Evolutionary conservation across 352 stramenopile genomes (phyloP).

Genomic region (Globisporangium apiculatum): DNA sequence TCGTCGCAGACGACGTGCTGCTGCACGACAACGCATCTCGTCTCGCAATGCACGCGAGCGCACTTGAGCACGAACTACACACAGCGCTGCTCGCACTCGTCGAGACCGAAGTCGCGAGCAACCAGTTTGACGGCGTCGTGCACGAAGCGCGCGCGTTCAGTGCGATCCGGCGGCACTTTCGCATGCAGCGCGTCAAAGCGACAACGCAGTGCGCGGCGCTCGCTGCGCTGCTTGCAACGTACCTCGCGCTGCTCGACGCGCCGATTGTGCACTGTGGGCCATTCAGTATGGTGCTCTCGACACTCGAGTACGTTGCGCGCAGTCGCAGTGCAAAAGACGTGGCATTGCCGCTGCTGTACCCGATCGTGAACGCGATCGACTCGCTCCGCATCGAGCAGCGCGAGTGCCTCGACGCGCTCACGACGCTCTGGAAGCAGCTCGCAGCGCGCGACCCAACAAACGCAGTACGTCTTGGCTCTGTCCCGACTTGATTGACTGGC

Average conservation of each 20-base stretch:
- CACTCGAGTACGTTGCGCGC: slow-evolving; percentile 51
- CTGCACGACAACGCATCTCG: slow-evolving; percentile 9
- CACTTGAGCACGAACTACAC: slow-evolving; percentile 28
- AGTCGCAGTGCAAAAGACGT: slow-evolving; percentile 16
- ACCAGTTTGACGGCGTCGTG: slow-evolving; percentile 57
- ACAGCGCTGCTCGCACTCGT: slow-evolving; percentile 31
- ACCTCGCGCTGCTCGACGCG: slow-evolving; percentile 30
- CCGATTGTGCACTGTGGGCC: slow-evolving; percentile 48
- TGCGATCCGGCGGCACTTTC: slow-evolving; percentile 44
- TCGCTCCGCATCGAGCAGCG: slow-evolving; percentile 59
- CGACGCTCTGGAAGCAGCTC: slow-evolving; percentile 45
- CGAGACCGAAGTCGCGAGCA: slow-evolving; percentile 36
- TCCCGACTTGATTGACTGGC: too few relatives aligned
- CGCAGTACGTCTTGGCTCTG: slow-evolving; percentile 19
- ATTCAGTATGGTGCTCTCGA: slow-evolving; percentile 46
- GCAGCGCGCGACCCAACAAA: slow-evolving; percentile 26
- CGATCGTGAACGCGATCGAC: slow-evolving; percentile 65
- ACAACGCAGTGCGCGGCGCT: slow-evolving; percentile 32
- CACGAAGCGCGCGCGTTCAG: slow-evolving; percentile 46
- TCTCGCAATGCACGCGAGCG: slow-evolving; percentile 13
- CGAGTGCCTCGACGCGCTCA: slow-evolving; percentile 64
- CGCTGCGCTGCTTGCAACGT: slow-evolving; percentile 31
- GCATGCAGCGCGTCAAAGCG: slow-evolving; percentile 28
- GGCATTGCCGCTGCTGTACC: slow-evolving; percentile 43
- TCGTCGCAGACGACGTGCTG: slow-evolving; percentile 31